Conservation (phyloP, 176 grass and related monocot genomes). For the Echinochloa phyllopogon region DNA sequence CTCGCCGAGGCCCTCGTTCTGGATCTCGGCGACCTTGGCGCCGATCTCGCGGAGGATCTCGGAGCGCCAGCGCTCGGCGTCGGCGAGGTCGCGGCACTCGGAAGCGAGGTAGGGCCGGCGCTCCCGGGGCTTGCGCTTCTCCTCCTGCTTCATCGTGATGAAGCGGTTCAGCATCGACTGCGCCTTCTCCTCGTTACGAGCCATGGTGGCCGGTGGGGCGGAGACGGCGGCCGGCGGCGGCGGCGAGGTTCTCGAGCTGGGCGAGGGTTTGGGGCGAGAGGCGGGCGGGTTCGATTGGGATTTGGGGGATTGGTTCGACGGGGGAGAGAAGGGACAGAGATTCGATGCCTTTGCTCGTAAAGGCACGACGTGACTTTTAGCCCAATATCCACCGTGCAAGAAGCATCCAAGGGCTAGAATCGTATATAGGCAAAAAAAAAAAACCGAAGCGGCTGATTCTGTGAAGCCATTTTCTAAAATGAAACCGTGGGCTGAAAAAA, state of each 20-base stretch:
- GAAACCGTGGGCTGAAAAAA: too few relatives aligned
- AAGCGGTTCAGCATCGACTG: conserved; percentile 98
- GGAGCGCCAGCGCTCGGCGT: conserved; percentile 86
- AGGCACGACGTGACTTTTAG: too few relatives aligned
- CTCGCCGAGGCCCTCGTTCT: conserved; percentile 96
- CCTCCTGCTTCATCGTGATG: conserved; percentile 99
- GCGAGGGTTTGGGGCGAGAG: conserved; percentile 41
- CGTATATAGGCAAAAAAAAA: too few relatives aligned
- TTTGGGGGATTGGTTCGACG: not conserved
- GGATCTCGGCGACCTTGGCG: conserved; percentile 94
- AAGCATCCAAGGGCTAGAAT: too few relatives aligned
- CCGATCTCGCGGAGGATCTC: conserved; percentile 98
- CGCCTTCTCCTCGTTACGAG: conserved; percentile 96
- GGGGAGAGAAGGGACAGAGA: not conserved
- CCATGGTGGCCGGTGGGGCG: conserved; percentile 52
- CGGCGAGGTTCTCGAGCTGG: conserved; percentile 30
- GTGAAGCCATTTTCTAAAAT: too few relatives aligned
- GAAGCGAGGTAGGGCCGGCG: conserved; percentile 92
- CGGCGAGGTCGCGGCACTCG: conserved; percentile 95
- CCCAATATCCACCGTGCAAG: too few relatives aligned
- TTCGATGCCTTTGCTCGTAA: too few relatives aligned
- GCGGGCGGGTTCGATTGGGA: not conserved
- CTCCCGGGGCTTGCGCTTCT: conserved; percentile 95
- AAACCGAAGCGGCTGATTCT: too few relatives aligned
- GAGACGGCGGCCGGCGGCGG: conserved; percentile 21